Conservation (phyloP, 768 basidiomycete species). For the Chalciporus chontae region DNA sequence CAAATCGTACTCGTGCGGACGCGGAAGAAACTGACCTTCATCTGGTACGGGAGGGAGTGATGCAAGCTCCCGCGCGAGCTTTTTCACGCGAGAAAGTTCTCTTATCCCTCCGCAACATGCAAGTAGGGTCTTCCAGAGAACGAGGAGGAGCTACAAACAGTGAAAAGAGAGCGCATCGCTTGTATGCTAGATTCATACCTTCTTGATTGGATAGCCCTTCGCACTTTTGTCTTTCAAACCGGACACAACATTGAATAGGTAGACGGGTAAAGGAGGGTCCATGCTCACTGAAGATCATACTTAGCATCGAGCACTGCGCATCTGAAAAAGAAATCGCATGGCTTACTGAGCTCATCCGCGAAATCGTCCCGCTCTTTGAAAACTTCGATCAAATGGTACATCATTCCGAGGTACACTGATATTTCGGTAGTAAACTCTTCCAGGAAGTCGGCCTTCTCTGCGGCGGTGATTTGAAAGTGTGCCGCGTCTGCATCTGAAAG, state of each 20-base stretch:
- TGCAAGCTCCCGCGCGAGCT: slow-evolving; percentile 78
- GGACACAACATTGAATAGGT: slow-evolving; percentile 87
- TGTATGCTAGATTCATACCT: slow-evolving; percentile 45
- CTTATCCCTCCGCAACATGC: slow-evolving; percentile 91
- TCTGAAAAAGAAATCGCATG: neutral
- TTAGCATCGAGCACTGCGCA: slow-evolving; percentile 5
- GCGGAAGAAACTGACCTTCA: slow-evolving; percentile 34
- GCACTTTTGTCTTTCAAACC: slow-evolving; percentile 89
- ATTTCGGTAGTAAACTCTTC: slow-evolving; percentile 92
- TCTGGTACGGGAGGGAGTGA: slow-evolving; percentile 59
- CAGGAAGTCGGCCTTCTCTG: slow-evolving; percentile 73
- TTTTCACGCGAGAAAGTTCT: slow-evolving; percentile 81
- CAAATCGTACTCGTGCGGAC: neutral
- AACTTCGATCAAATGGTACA: slow-evolving; percentile 92
- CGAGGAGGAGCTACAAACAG: slow-evolving; percentile 68
- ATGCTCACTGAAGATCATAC: slow-evolving; percentile 70
- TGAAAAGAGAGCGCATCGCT: slow-evolving; percentile 1
- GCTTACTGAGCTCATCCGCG: slow-evolving; percentile 93
- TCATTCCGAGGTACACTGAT: slow-evolving; percentile 89
- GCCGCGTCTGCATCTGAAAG: slow-evolving; percentile 72
- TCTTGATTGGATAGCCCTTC: slow-evolving; percentile 96
- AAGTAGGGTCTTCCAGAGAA: slow-evolving; percentile 92
- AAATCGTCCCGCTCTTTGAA: slow-evolving; percentile 93
- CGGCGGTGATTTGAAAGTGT: slow-evolving; percentile 64
- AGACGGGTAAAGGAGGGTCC: slow-evolving; percentile 91